Evolutionary conservation across 1,284 basidiomycete species (phyloP).

Genomic region (Sphaerobolus stellatus): DNA sequence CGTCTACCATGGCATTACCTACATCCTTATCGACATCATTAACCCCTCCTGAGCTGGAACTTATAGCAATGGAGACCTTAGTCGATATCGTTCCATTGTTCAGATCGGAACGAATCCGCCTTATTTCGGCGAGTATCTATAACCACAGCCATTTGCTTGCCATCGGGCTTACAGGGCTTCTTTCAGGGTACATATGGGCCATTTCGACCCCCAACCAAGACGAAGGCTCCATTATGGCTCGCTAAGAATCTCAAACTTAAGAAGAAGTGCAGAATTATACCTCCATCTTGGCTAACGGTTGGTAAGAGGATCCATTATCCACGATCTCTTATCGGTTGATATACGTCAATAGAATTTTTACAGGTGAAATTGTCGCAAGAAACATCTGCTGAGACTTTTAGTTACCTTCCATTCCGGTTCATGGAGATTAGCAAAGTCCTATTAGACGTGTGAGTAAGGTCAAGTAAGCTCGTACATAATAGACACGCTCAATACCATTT

Average conservation of each 20-base stretch:
- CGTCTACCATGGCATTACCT: conserved; percentile 56
- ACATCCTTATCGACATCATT: conserved; percentile 57
- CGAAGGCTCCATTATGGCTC: conserved; percentile 91
- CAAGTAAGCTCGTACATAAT: neutral
- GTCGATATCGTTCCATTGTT: conserved; percentile 84
- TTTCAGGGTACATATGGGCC: conserved; percentile 88
- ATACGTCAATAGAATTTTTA: conserved; percentile 62
- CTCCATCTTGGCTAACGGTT: conserved; percentile 85
- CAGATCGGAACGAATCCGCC: conserved; percentile 83
- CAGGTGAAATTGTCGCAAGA: conserved; percentile 72
- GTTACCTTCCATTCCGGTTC: conserved; percentile 80
- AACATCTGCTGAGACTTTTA: conserved; percentile 70
- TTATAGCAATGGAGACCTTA: conserved; percentile 79
- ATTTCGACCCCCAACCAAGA: conserved; percentile 81
- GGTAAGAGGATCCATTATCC: conserved; percentile 51
- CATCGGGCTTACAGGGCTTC: neutral
- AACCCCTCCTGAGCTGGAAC: conserved; percentile 79
- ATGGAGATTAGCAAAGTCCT: conserved; percentile 87
- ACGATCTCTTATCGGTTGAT: neutral
- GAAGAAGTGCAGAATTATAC: conserved; percentile 89
- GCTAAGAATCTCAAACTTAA: conserved; percentile 91
- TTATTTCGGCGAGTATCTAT: conserved; percentile 69
- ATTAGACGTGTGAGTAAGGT: conserved; percentile 76
- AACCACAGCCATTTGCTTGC: neutral
- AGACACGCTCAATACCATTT: neutral